These are phyloP conservation scores for Talaromyces sp. DNA, from an alignment of 2,329 filamentous ascomycete genomes.

Conservation along the genomic window DNA sequence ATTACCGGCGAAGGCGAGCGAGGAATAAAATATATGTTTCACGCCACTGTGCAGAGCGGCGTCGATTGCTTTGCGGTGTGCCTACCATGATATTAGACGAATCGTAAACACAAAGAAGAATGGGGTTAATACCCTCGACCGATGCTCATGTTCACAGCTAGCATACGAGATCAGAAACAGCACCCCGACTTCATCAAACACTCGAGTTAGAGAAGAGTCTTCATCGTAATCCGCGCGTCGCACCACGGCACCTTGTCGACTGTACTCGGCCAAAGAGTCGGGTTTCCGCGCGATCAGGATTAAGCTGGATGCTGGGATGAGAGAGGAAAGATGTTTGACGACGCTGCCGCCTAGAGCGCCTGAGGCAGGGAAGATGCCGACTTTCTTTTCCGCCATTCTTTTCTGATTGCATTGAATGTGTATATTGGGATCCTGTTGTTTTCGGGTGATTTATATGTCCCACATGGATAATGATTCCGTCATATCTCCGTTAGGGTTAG, in stretches of 20 bases:
- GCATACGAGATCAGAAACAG: conserved; percentile 57
- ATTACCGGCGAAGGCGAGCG: conserved; percentile 53
- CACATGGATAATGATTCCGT: conserved; percentile 4
- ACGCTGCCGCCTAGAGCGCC: conserved; percentile 54
- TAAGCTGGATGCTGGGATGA: conserved; percentile 45
- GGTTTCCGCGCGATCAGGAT: conserved; percentile 48
- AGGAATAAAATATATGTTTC: conserved; percentile 57
- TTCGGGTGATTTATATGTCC: background rate
- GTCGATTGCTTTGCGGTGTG: conserved; percentile 49
- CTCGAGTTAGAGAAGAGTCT: conserved; percentile 43
- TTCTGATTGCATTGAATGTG: background rate
- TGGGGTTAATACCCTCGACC: conserved; percentile 34
- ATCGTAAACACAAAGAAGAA: background rate
- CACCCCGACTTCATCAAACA: conserved; percentile 49
- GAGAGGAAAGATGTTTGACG: conserved; percentile 47
- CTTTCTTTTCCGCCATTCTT: conserved; percentile 10
- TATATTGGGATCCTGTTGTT: background rate
- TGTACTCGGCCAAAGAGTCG: conserved; percentile 36
- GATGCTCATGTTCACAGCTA: conserved; percentile 47
- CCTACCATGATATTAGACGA: conserved; percentile 20
- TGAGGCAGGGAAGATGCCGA: conserved; percentile 50
- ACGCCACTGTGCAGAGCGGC: conserved; percentile 53
- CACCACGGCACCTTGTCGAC: conserved; percentile 40
- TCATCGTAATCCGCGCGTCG: conserved; percentile 53
- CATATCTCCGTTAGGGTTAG: background rate